Base-by-base conservation (phyloP, 2,329 filamentous ascomycete species). In the Rhynchosporium secalis region DNA sequence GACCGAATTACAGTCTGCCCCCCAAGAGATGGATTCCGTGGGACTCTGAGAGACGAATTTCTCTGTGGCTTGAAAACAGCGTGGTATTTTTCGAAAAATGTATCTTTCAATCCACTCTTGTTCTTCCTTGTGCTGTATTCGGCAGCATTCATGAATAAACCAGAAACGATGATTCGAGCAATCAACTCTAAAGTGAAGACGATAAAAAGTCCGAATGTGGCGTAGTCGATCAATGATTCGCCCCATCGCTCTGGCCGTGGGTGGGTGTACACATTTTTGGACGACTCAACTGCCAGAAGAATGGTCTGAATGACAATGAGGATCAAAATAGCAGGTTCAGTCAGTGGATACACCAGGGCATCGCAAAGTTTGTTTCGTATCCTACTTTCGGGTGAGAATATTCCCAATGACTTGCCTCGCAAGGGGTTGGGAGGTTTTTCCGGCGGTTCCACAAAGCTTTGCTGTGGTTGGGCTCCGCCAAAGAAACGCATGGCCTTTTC, bases 101-200 rank as follows among this genome's bases (percentile, higher is more conserved):
- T 90, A 66, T 88, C 86, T 58, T 85, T 86, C 8, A 96, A 77
- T 10, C 92, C 91, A 38, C 88, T 81, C 67, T 88, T 85, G 58
- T 91, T 85, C 75, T 96, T 90, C 65, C 96, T 90, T 4, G 92
- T 96, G 75, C 91, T 96, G 75, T 97, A 97, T 73, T 97, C 93
- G 8, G 86, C 80, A 1, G 95, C 90, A 73, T 99, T 99, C 68
- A 96, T 80, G 38, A 99, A 81, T 70, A 99, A 90, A 0, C 95
- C 96, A 0, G 95, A 99, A 0, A 99, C 96, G 64, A 99, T 88
- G 47, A 93, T 88, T 60, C 93, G 89, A 64, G 91, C 86, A 60
- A 89, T 79, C 41, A 96, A 83, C 75, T 99, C 96, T 28, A 96
- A 72, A 0, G 93, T 96, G 74, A 98, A 99, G 56, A 99, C 84